Base-by-base conservation (phyloP, 495 filamentous ascomycete genomes). In the Xylaria sp. region DNA sequence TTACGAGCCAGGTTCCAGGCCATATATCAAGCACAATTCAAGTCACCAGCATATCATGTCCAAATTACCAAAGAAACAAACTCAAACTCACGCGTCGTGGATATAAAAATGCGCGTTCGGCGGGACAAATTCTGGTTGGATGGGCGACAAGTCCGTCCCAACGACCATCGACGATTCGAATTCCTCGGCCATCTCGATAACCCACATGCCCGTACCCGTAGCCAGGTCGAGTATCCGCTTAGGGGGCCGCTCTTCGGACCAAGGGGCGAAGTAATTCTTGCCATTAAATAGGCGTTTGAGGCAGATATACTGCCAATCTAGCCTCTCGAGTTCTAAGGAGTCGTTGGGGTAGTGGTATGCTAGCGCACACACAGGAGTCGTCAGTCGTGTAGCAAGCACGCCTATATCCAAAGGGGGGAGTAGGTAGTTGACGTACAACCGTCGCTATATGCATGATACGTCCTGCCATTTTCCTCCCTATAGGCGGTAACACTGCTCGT, bases 151-250 rank as follows among this genome's bases (percentile, higher is more conserved):
- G 71, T 71, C 72, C n/a, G 70, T 77, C 14, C 46, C 77, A 65
- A 76, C 57, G 41, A 79, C 67, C 52, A 59, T 58, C 0, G 74
- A 71, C 48, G 55, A 70, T 37, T 76, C 75, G 41, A 80, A 78
- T 35, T 74, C 75, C 73, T 78, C 79, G 81, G 85, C 83, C 80
- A 90, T 85, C 70, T 90, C 88, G 48, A 91, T 90, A 1, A 89
- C 86, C 90, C 90, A 91, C 71, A 88, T 64, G 12, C 84, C 84
- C 3, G 82, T 93, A 4, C 92, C 92, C 11, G 90, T 92, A 8
- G 89, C 91, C 19, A 93, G 85, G 74, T 93, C 92, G 1, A 94
- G 83, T 19, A 93, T 87, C 35, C 80, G 78, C 44, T 82, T 75
- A 0, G 90, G 88, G 12, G 87, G 77, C n/a, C 75, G 64, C 0